Base-by-base conservation (phyloP, 805 yeast genomes). In the fission yeast (Schizosaccharomyces pombe) region DNA sequence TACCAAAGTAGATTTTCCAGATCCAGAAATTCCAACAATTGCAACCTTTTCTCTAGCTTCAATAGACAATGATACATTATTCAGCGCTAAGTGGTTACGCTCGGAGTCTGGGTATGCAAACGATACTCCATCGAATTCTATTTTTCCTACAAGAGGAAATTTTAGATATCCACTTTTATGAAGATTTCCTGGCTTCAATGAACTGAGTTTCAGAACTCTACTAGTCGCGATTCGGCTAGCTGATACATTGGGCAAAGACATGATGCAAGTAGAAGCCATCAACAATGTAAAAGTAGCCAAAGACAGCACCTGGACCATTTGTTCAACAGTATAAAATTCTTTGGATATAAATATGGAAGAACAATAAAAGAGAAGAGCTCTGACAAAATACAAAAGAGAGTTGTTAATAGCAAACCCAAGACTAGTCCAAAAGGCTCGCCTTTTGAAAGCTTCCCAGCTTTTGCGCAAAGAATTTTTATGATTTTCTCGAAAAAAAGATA, bases 1-100 rank as follows among this genome's bases (percentile, higher is more conserved):
- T 0, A 77, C 66, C 1, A 89, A 57, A 0, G 97, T 85, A 0
- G 95, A 82, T 65, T 91, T 91, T 0, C 99, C 99, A 12, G 81
- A 74, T 0, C 99, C 99, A 1, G 96, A 84, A 34, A 75, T 77
- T 0, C 98, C 99, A 2, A 80, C 76, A 1, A 91, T 65, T 0
- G 84, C 91, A 22, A 82, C 69, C 0, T 75, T 68, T 55, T 77
- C 75, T 19, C 76, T 75, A 9, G 67, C 60, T 0, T 61, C 30
- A 1, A 87, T 63, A 0, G 56, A 47, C 32, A 81, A 66, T 8
- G 65, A 64, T 5, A 82, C 59, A 31, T 71, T 60, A 1, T 67
- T 64, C 55, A 64, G 52, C n/a, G 56, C 57, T 81, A 84, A 2
- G 58, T 59, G 2, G 79, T 24, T 30, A 16, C 30, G 49, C 49